phyloP scores from a whole-genome alignment of 2,329 filamentous ascomycete genomes.

The Hymenotorrendiella dingleyae region DNA sequence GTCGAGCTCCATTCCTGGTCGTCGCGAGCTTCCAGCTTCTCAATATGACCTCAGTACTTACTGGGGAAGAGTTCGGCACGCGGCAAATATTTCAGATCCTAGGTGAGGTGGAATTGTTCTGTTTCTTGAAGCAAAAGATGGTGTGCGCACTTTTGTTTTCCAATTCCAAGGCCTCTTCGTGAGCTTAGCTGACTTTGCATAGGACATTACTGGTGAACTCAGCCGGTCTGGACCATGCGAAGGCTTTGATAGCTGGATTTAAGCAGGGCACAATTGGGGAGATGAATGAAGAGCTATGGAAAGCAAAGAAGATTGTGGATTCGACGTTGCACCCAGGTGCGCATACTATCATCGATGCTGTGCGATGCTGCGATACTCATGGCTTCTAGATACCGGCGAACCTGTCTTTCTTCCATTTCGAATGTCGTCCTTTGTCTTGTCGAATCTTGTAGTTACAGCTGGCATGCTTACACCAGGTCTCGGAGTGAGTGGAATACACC shows the following conservation, averaged over 20 bases:
- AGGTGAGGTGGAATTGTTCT: slow-evolving; percentile 58
- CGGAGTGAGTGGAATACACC: slow-evolving; percentile 42
- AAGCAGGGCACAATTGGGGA: slow-evolving; percentile 72
- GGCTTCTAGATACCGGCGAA: slow-evolving; percentile 78
- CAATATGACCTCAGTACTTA: slow-evolving; percentile 92
- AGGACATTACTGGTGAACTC: slow-evolving; percentile 83
- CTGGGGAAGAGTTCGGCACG: slow-evolving; percentile 88
- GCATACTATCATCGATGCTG: too few species aligned
- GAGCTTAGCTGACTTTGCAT: slow-evolving; percentile 15
- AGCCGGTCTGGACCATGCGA: slow-evolving; percentile 77
- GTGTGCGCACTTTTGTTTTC: slow-evolving; percentile 10
- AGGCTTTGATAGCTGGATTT: slow-evolving; percentile 73
- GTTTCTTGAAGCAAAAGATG: slow-evolving; percentile 22
- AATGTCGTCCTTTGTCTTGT: slow-evolving; percentile 93
- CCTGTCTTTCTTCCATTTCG: slow-evolving; percentile 91
- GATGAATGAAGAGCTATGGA: slow-evolving; percentile 91
- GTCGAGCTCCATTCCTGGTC: slow-evolving; percentile 60
- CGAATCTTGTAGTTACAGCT: slow-evolving; percentile 89
- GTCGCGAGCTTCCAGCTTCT: slow-evolving; percentile 80
- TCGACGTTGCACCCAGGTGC: slow-evolving; percentile 91
- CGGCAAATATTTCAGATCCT: slow-evolving; percentile 85
- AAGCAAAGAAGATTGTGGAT: slow-evolving; percentile 94
- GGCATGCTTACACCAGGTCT: slow-evolving; percentile 95
- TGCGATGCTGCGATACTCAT: too few species aligned
- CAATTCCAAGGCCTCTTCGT: not conserved